Evolutionary conservation across 495 filamentous ascomycete species (phyloP), one percentile per base, ranked within the genome.

Genomic region (Chaetomidium leptoderma): DNA sequence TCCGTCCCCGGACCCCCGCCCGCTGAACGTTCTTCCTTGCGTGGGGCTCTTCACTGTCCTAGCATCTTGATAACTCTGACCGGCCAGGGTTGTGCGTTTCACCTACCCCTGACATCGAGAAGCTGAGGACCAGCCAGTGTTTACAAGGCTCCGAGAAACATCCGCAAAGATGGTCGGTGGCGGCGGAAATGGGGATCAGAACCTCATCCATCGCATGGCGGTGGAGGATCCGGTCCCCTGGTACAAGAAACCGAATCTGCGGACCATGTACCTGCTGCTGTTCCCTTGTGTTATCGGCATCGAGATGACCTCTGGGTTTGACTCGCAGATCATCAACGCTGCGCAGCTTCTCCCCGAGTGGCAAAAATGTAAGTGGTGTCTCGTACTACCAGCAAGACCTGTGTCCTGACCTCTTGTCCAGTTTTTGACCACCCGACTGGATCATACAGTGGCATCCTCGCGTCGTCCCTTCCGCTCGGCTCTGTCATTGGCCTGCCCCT

Each of bases 261-360:
- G 85, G 36, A 52, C 59, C 33, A 70, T 88, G 58, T 88, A 88
- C 67, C 66, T 84, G 9, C 57, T 85, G 59, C 69, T 89, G 55
- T 81, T 86, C 61, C 82, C 84, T n/a, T 80, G 83, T 10, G 78
- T 80, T 61, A 85, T 88, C 70, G 85, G 86, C 11, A 82, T 86
- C 45, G 86, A 87, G 70, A 86, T 85, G 76, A 88, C 85, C 0
- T 86, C 83, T 6, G 84, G 86, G 1, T 89, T 88, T 68, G 85
- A 88, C 69, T 84, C 82, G 7, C 82, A 85, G 58, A 83, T 88
- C 62, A 86, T 88, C 71, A 88, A 86, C 62, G 75, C 79, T 0
- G 77, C 86, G 1, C 83, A 88, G 66, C 76, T 84, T 21, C 74
- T 85, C 14, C 73, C 75, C 21, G 72, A 76, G 11, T 87, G 81